These are phyloP conservation scores for Ambrosia trifida DNA, from an alignment of 129 eudicot species.

Conservation along the genomic window DNA sequence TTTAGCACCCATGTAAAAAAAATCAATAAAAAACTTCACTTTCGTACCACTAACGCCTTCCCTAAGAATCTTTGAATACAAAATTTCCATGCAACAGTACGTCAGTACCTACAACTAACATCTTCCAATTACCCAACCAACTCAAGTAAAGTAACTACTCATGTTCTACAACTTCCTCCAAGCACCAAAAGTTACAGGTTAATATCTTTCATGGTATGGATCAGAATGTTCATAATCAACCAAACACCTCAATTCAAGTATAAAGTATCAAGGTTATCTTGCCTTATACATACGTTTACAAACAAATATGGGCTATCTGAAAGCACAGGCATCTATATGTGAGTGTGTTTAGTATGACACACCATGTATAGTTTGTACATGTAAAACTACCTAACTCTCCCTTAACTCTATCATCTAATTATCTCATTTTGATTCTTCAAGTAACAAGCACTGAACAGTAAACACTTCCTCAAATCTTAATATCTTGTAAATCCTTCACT, in stretches of 20 bases:
- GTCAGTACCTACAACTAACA: no score
- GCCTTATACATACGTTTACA: neutral
- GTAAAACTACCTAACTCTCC: neutral
- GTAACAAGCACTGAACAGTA: neutral
- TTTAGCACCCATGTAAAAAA: neutral
- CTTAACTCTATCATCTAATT: neutral
- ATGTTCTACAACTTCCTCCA: neutral
- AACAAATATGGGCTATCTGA: neutral
- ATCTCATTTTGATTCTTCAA: neutral
- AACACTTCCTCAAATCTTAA: neutral
- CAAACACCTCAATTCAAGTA: neutral
- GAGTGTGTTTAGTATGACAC: neutral
- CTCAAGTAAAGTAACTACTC: neutral
- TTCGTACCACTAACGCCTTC: neutral
- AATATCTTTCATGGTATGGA: neutral
- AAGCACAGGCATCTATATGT: neutral
- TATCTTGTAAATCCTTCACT: neutral
- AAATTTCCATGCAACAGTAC: neutral
- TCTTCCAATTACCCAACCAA: neutral
- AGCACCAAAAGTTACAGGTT: neutral
- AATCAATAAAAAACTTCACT: neutral
- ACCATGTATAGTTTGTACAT: neutral
- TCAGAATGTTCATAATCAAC: neutral
- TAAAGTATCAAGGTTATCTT: neutral
- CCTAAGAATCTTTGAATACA: neutral